A percentile compares a stretch with the other conserved stretches of the same genome.
phyloP scores from a whole-genome alignment of 2,329 filamentous ascomycete species.

The Colletotrichum sublineola region DNA sequence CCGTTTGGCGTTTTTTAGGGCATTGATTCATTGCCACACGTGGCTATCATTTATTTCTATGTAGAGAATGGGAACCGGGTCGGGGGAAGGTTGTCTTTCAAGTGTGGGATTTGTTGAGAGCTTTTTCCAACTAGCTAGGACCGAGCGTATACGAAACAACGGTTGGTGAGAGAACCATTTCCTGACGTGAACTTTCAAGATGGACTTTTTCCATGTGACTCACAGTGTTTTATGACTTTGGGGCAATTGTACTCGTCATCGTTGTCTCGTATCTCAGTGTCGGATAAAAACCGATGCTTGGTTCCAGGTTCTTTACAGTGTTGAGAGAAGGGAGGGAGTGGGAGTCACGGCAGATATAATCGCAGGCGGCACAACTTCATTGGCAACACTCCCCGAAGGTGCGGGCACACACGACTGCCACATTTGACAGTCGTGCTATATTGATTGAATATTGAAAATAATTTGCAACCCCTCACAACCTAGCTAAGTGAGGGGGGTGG shows the following conservation, averaged over 20 bases:
- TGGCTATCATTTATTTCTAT: constrained; percentile 12
- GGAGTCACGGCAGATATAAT: not conserved
- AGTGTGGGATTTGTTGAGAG: constrained; percentile 1
- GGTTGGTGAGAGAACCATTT: constrained; percentile 6
- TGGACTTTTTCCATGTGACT: not conserved
- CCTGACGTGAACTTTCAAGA: not conserved
- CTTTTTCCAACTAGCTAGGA: constrained; percentile 13
- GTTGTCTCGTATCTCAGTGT: not conserved
- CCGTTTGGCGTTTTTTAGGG: constrained; percentile 29
- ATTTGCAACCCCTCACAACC: constrained; percentile 24
- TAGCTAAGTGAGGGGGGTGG: constrained; percentile 7
- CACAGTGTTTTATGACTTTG: not conserved
- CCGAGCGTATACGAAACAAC: constrained; percentile 15
- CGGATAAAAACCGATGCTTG: not conserved
- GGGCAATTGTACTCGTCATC: too few relatives aligned
- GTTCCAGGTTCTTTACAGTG: not conserved
- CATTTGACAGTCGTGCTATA: not conserved
- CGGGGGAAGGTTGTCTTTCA: constrained; percentile 7
- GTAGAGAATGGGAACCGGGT: not conserved
- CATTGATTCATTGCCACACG: constrained; percentile 5
- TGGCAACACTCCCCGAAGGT: not conserved
- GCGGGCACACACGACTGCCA: not conserved
- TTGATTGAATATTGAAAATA: constrained; percentile 5
- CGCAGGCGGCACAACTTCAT: not conserved
- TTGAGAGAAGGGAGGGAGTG: not conserved